Base-by-base conservation (phyloP, 805 yeast species). In the Candida nitratophila region DNA sequence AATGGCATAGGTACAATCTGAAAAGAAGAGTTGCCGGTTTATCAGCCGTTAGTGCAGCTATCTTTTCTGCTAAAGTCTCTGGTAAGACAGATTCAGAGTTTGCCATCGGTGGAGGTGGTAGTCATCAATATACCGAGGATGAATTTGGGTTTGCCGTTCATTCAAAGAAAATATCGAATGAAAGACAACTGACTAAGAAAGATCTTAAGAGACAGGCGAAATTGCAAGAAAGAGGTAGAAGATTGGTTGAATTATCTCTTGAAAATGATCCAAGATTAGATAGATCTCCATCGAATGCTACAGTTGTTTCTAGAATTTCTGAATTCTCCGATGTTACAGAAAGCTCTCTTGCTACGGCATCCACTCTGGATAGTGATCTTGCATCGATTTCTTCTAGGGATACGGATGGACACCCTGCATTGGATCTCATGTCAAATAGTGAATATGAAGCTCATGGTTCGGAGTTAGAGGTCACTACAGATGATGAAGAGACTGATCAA, bases 1-100 rank as follows among this genome's bases (percentile, higher is more conserved):
- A 93, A 44, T 93, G 98, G 99, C 99, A 93, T 59, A 76, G 99
- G 50, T 93, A 93, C 63, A 93, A 93, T 56, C 72, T 93, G 57
- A 93, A 93, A 61, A 80, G 99, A 65, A 74, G 96, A 52, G 96
- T 93, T 20, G 96, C 96, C 1, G 74, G 76, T n/a, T 65, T 89
- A 44, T 78, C 84, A 6, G 81, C 95, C 2, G 79, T 89, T 27
- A 44, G 47, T 34, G 58, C 61, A 10, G 53, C 55, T 10, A 40
- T 51, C 2, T 63, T 63, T 45, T 59, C 57, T 42, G 40, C 54
- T 8, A 64, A 64, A 38, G 57, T 64, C 10, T 49, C 51, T 2
- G 20, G 24, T 17, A 29, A 35, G 15, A 47, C 11, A 54, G 51
- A 40, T 15, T 47, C 47, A 24, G 57, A 59, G 31, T 55, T 19